These are phyloP conservation scores for Aspergillus biplanus DNA, from an alignment of 495 filamentous ascomycete species.

Conservation along the genomic window DNA sequence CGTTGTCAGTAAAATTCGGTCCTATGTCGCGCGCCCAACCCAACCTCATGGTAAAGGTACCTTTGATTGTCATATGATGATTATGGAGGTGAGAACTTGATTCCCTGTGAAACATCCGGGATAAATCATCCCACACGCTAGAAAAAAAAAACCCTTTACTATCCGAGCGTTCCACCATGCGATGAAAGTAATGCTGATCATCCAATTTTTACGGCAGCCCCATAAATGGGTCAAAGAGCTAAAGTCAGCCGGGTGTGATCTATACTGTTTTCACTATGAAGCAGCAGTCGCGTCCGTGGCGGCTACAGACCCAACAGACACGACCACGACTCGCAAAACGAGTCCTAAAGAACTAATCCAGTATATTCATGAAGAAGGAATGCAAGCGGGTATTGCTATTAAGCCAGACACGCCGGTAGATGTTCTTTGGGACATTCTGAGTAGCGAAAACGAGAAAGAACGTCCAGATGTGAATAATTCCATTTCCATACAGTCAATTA, in stretches of 20 bases:
- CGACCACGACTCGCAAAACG: slow-evolving; percentile 65
- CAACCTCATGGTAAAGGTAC: slow-evolving; percentile 73
- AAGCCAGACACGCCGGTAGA: slow-evolving; percentile 91
- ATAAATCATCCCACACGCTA: background rate
- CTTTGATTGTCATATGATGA: slow-evolving; percentile 99
- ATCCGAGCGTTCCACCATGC: background rate
- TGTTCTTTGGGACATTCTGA: slow-evolving; percentile 88
- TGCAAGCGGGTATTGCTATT: slow-evolving; percentile 93
- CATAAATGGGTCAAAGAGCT: slow-evolving; percentile 98
- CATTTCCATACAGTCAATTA: background rate
- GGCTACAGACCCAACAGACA: slow-evolving; percentile 74
- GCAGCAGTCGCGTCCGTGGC: slow-evolving; percentile 85
- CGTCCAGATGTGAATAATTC: slow-evolving; percentile 77
- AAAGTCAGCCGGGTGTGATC: slow-evolving; percentile 88
- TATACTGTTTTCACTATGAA: slow-evolving; percentile 99
- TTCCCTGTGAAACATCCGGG: background rate
- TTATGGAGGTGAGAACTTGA: slow-evolving; percentile 73
- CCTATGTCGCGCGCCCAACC: slow-evolving; percentile 70
- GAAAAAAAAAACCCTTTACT: background rate
- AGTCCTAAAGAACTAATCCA: slow-evolving; percentile 81
- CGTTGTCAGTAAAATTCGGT: slow-evolving; percentile 89
- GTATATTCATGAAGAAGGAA: slow-evolving; percentile 84
- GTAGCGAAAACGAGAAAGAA: slow-evolving; percentile 69
- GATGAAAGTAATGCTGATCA: background rate
- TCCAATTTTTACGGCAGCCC: slow-evolving; percentile 59